Evolutionary conservation across 306 rosid genomes (phyloP), one percentile per base, ranked within the genome.

Genomic region (Pyrus betulifolia): DNA sequence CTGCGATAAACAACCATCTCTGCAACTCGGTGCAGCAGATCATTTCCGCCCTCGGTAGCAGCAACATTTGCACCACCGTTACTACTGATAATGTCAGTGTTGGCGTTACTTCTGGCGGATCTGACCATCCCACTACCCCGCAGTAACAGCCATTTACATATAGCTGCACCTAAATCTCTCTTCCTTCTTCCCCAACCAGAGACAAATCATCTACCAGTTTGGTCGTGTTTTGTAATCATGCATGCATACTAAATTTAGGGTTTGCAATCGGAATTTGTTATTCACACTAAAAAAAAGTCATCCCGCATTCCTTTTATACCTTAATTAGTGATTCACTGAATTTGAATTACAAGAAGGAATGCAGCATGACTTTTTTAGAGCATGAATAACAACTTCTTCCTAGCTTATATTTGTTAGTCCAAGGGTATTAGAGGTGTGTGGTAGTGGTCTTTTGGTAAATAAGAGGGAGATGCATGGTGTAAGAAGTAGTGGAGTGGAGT

Each of bases 21-120:
- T 87, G 93, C 82, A 95, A 85, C 83, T 89, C 94, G 17, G 82
- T 92, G 73, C 96, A 89, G 49, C 98, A 92, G 67, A 95, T 95
- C 60, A 85, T 80, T 75, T 71, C 89, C 0, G 83, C 95, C 40
- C 95, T 94, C 4, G 79, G 85, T 52, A 58, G 17, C 63, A 25
- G 73, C 13, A 46, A 63, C 6, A 21, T 54, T 25, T 27, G 35
- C 66, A 25, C 30, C 28, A 31, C 64, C 11, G 4, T 55, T 12
- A 70, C 40, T 42, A 38, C 69, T 30, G 83, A 80, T 4, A 76
- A 78, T 45, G 77, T 54, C 46, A 72, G 75, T 51, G 79, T 19
- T 25, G 42, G 72, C 5, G 84, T 84, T 13, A 27, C 67, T 17
- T 79, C 85, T 8, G 70, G 83, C 74, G 79, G 77, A 79, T 23